Base-by-base conservation (phyloP, 495 filamentous ascomycete species). In the Trypethelium eluteriae region DNA sequence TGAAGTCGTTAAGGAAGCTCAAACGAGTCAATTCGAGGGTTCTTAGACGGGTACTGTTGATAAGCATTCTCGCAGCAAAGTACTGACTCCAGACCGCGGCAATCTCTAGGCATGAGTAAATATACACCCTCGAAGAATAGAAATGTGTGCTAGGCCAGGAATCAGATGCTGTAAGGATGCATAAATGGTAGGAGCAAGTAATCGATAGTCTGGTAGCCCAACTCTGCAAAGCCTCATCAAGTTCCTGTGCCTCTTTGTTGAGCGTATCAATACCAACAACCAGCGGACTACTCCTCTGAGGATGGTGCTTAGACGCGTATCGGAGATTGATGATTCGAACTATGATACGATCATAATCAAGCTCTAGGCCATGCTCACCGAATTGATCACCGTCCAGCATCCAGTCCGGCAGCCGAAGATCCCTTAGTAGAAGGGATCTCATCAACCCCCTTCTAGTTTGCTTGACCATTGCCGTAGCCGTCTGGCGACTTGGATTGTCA, bases 361-460 rank as follows among this genome's bases (percentile, higher is more conserved):
- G 49, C 41, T 73, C 70, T 9, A 68, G 35, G 38, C 46, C 65
- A 2, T 44, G 12, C 68, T 75, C 73, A 35, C 72, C 70, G 66
- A 75, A 75, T 1, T 3, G 25, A 38, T 16, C 44, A n/a, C 73
- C 73, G 38, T 74, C 67, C n/a, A 62, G 16, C 49, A 75, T 68
- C 73, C 73, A 75, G 3, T 65, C 67, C 36, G 73, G 73, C 36
- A 75, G 38, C 5, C 6, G 7, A 39, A 46, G 36, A 56, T 66
- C 69, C 39, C 73, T 62, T 4, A 75, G 49, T 9, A 75, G 56
- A 68, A 46, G 36, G 2, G 67, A 66, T 50, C 56, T 70, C 39
- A 75, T 67, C 63, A 71, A n/a, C 14, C 65, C 73, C n/a, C 72
- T 62, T 61, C 72, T 69, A 10, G 67, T 71, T 34, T 74, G 63